These are phyloP conservation scores for Diaporthe humulicola DNA, from an alignment of 2,329 filamentous ascomycete species.

Conservation along the genomic window DNA sequence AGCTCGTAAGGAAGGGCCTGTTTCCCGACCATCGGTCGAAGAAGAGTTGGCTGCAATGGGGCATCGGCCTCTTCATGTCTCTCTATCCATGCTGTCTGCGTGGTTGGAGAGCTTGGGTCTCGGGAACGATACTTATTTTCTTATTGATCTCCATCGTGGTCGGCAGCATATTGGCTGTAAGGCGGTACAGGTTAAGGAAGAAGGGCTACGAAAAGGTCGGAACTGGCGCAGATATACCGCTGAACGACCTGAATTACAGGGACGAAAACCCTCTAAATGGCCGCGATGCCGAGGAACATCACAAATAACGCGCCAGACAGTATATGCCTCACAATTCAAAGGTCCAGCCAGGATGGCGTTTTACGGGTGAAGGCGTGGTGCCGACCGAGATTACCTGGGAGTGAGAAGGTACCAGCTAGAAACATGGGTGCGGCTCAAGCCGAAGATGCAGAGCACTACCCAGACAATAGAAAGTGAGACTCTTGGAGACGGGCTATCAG, in stretches of 20 bases:
- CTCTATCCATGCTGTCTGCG: conserved; percentile 52
- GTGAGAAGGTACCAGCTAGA: background rate
- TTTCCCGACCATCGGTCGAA: conserved; percentile 45
- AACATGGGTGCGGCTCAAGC: background rate
- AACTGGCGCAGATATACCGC: conserved; percentile 26
- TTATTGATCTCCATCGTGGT: conserved; percentile 33
- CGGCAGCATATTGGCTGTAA: background rate
- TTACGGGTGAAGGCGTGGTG: too few relatives aligned
- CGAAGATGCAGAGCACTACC: background rate
- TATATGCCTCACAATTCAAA: background rate
- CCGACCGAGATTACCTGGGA: background rate
- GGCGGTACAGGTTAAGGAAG: conserved; percentile 38
- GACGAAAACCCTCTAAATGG: background rate
- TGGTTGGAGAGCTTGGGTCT: conserved; percentile 51
- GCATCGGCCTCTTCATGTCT: conserved; percentile 45
- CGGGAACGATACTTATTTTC: conserved; percentile 39
- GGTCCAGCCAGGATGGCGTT: background rate
- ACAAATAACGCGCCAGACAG: background rate
- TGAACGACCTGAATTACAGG: conserved; percentile 17
- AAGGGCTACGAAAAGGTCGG: conserved; percentile 26
- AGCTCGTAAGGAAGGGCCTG: conserved; percentile 50
- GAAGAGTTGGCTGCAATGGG: conserved; percentile 48
- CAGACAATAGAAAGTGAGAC: background rate
- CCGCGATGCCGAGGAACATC: background rate
- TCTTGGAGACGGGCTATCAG: background rate